Conservation (phyloP, 495 filamentous ascomycete genomes). For the Penicillium longicatenatum region DNA sequence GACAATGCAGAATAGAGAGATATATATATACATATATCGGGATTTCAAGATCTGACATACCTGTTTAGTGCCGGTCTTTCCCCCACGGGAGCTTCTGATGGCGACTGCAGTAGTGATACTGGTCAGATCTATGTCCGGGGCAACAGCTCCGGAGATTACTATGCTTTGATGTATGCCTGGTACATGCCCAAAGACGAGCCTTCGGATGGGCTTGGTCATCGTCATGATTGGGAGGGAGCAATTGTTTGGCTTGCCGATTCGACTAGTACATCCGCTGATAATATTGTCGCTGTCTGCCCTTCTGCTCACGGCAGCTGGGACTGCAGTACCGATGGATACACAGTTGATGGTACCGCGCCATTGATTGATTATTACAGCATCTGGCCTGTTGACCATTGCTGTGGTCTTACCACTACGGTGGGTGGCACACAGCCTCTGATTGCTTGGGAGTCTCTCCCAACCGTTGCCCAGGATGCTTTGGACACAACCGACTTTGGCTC, state of each 20-base stretch:
- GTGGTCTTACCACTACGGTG: slow-evolving; percentile 42
- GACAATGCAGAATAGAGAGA: background rate
- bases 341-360: slow-evolving; percentile 39
- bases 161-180: slow-evolving; percentile 58
- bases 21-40: background rate
- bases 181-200: slow-evolving; percentile 53
- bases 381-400: slow-evolving; percentile 53
- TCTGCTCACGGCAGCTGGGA: slow-evolving; percentile 56
- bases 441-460: slow-evolving; percentile 54
- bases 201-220: slow-evolving; percentile 45
- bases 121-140: slow-evolving; percentile 55
- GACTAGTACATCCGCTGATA: slow-evolving; percentile 37
- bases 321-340: slow-evolving; percentile 42
- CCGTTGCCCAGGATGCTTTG: slow-evolving; percentile 23
- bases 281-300: slow-evolving; percentile 52
- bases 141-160: slow-evolving; percentile 28
- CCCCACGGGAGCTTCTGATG: slow-evolving; percentile 35
- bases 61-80: slow-evolving; percentile 40
- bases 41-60: background rate
- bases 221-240: slow-evolving; percentile 56
- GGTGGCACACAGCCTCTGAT: slow-evolving; percentile 55
- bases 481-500: slow-evolving; percentile 27
- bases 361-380: slow-evolving; percentile 50
- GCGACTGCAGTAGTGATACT: slow-evolving; percentile 44
- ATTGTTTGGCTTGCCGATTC: slow-evolving; percentile 47